Evolutionary conservation across 2,329 filamentous ascomycete species (phyloP), one percentile per base, ranked within the genome.

Genomic region (Penicillium palitans): DNA sequence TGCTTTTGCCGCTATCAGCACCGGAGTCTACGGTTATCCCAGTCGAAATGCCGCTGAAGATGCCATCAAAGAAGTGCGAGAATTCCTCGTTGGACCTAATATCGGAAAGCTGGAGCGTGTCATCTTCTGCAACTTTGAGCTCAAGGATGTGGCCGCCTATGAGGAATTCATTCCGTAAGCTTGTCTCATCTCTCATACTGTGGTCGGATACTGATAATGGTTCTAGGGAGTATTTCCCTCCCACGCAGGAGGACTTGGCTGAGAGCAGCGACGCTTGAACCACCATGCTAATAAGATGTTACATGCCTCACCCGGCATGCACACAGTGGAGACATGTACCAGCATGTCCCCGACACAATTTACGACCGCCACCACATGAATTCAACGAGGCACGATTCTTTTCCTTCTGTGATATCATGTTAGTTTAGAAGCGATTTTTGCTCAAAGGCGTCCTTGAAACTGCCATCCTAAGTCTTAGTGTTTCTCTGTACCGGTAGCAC

Each of bases 21-120:
- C 93, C 0, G 95, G 93, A 0, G 74, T 96, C 1, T 98, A 96
- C 71, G 91, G 91, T 0, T 98, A 96, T 71, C 93, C 93, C 0
- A 90, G 85, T 66, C 63, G 71, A 0, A 83, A 87, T 41, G 95
- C 93, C 1, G 91, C 91, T 0, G 73, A 80, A n/a, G 82, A 88
- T 10, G 95, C 91, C 1, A 81, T 89, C 52, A 78, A 82, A 33
- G 84, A 84, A 39, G 83, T 86, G 45, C 79, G 81, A 53, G 74
- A 74, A 42, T 88, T 86, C 69, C 66, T 88, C 25, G 79, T 81
- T 12, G 72, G 62, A 6, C 68, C 70, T 7, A 67, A 68, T 10
- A 77, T 63, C 61, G 77, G 65, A 65, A 79, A 71, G 66, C 69
- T 97, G 31, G 84, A 91, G 45, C 84, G 86, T 66, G 84, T 98